Evolutionary conservation across 2,329 filamentous ascomycete species (phyloP).

Genomic region (Lasiodiplodia theobromae): DNA sequence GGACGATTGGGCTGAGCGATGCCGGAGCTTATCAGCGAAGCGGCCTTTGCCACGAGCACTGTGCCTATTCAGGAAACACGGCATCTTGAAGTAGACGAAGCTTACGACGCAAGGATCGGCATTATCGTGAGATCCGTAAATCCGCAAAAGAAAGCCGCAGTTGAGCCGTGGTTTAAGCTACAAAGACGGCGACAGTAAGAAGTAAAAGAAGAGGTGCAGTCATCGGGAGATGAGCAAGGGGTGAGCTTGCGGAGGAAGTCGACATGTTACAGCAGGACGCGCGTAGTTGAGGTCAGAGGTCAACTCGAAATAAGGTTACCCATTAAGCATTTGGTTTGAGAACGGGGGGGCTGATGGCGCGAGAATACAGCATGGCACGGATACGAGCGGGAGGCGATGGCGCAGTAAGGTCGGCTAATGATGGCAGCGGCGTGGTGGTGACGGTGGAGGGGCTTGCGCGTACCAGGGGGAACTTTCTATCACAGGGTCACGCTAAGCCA

Average conservation of each 20-base stretch:
- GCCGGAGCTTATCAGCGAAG: not conserved
- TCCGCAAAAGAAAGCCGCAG: not conserved
- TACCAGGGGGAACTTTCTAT: not conserved
- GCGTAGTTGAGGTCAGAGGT: not conserved
- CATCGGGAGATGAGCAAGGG: not conserved
- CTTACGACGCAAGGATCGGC: constrained; percentile 24
- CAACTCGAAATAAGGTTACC: constrained; percentile 2
- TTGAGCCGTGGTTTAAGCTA: not conserved
- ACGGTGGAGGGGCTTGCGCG: constrained; percentile 17
- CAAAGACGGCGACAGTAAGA: not conserved
- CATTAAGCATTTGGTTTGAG: not conserved
- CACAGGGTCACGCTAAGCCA: not conserved
- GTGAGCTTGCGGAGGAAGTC: not conserved
- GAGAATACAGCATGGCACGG: not conserved
- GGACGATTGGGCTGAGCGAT: constrained; percentile 2
- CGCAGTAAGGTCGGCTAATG: not conserved
- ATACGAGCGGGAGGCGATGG: not conserved
- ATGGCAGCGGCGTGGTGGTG: not conserved
- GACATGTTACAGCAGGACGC: not conserved
- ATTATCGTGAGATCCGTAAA: not conserved
- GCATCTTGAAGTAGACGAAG: constrained; percentile 20
- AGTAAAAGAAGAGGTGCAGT: not conserved
- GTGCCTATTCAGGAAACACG: not conserved
- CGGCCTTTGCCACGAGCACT: not conserved
- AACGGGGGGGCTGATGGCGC: not conserved